Conservation (phyloP, 2,329 filamentous ascomycete genomes). For the Paraphoma sp. region DNA sequence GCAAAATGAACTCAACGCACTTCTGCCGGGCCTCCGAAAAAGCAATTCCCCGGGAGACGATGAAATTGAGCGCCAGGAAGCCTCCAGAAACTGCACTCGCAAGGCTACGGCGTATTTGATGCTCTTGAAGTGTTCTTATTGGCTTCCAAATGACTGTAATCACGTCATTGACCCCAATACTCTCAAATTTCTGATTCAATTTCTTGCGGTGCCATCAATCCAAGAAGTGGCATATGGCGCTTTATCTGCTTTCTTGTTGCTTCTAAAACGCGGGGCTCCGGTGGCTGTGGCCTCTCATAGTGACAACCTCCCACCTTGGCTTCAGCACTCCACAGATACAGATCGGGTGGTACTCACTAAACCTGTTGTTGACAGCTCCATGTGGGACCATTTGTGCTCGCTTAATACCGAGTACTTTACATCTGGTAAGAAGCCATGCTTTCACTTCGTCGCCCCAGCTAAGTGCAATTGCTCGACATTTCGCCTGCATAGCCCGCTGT, state of each 20-base stretch:
- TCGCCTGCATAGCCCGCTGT: too few species aligned
- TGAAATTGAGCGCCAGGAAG: constrained; percentile 6
- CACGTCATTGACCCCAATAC: constrained; percentile 28
- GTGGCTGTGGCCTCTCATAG: constrained; percentile 8
- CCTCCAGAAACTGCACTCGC: neutral
- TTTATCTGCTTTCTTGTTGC: constrained; percentile 34
- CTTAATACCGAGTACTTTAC: constrained; percentile 27
- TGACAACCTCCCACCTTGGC: constrained; percentile 4
- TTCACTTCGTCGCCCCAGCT: too few species aligned
- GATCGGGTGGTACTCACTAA: constrained; percentile 5
- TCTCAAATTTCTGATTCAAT: constrained; percentile 21
- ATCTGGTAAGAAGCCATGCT: neutral
- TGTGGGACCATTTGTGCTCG: constrained; percentile 29
- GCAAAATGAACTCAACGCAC: constrained; percentile 2
- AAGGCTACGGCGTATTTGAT: constrained; percentile 23
- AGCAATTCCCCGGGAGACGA: neutral
- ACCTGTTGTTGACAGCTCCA: constrained; percentile 23
- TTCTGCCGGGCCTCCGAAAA: constrained; percentile 2
- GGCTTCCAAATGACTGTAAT: constrained; percentile 25
- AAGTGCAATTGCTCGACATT: too few species aligned
- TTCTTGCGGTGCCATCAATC: constrained; percentile 27
- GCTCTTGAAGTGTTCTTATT: constrained; percentile 42
- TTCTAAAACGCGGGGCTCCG: constrained; percentile 10
- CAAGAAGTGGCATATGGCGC: constrained; percentile 32
- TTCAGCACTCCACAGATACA: neutral